These are phyloP conservation scores for Kondoa malvinella DNA, from an alignment of 768 basidiomycete species.

Conservation along the genomic window DNA sequence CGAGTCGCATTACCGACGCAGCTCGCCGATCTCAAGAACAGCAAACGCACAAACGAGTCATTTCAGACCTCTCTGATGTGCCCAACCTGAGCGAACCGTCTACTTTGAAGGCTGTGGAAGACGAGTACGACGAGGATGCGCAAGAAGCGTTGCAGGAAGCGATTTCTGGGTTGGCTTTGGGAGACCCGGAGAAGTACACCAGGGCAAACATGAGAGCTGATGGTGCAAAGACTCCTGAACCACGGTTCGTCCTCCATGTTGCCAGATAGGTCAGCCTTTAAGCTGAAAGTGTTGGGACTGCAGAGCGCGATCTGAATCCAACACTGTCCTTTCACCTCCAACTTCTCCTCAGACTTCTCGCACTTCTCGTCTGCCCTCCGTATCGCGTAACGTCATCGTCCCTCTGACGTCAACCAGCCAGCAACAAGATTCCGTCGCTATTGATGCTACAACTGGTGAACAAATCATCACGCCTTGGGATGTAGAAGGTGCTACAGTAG, in stretches of 20 bases:
- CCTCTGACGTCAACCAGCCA: neutral
- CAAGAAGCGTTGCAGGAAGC: slow-evolving; percentile 23
- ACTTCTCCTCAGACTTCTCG: neutral
- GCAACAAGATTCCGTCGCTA: neutral
- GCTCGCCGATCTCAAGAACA: neutral
- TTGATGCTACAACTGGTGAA: slow-evolving; percentile 6
- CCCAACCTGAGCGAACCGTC: neutral
- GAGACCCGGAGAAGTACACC: slow-evolving; percentile 20
- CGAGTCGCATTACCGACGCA: neutral
- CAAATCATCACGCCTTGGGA: slow-evolving; percentile 75
- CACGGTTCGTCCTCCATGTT: slow-evolving; percentile 14
- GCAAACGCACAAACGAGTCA: neutral
- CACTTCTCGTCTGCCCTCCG: too few relatives aligned
- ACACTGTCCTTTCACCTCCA: neutral
- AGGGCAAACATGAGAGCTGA: slow-evolving; percentile 23
- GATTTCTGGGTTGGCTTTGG: slow-evolving; percentile 20
- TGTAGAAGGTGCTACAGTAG: slow-evolving; percentile 73
- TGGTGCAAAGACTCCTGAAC: slow-evolving; percentile 20
- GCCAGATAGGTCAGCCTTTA: neutral
- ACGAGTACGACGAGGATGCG: slow-evolving; percentile 17
- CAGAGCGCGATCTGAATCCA: neutral
- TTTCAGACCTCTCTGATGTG: neutral
- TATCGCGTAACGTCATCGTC: too few relatives aligned
- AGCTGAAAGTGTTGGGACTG: neutral
- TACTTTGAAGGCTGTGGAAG: neutral